A percentile compares a stretch with the other conserved stretches of the same genome.
These are phyloP conservation scores for Scedosporium dehoogii DNA, from an alignment of 2,329 filamentous ascomycete genomes.

Conservation along the genomic window DNA sequence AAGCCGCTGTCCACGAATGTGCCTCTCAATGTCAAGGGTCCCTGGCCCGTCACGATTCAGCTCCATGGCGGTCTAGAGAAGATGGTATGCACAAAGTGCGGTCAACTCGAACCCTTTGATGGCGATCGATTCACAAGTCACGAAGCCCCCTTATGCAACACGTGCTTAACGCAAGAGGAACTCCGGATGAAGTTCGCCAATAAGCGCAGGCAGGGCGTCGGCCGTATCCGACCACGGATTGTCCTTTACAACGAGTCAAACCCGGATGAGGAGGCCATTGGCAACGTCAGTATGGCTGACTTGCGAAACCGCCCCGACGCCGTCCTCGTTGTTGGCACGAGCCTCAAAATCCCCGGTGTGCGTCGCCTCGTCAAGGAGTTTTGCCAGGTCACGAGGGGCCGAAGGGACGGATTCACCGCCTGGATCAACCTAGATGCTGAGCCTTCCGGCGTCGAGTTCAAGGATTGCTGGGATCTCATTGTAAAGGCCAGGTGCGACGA, in stretches of 20 bases:
- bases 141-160: slow-evolving; percentile 67
- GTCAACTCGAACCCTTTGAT: slow-evolving; percentile 65
- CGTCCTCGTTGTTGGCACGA: slow-evolving; percentile 90
- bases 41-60: slow-evolving; percentile 90
- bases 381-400: slow-evolving; percentile 74
- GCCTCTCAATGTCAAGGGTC: slow-evolving; percentile 71
- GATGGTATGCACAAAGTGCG: slow-evolving; percentile 95
- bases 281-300: slow-evolving; percentile 79
- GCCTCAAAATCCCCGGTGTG: slow-evolving; percentile 88
- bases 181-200: slow-evolving; percentile 67
- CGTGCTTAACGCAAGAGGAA: slow-evolving; percentile 65
- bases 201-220: slow-evolving; percentile 88
- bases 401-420: slow-evolving; percentile 74
- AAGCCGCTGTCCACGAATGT: slow-evolving; percentile 70
- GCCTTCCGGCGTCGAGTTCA: slow-evolving; percentile 73
- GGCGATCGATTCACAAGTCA: slow-evolving; percentile 73
- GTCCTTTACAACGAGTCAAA: slow-evolving; percentile 97
- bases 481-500: slow-evolving; percentile 82
- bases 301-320: slow-evolving; percentile 79
- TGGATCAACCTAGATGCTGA: slow-evolving; percentile 91
- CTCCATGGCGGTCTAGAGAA: slow-evolving; percentile 88
- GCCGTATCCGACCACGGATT: slow-evolving; percentile 80
- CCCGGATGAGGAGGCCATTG: slow-evolving; percentile 92
- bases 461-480: slow-evolving; percentile 87
- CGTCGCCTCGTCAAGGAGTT: slow-evolving; percentile 82